Conservation (phyloP, 2,329 filamentous ascomycete genomes). For the Epichloe gansuensis region DNA sequence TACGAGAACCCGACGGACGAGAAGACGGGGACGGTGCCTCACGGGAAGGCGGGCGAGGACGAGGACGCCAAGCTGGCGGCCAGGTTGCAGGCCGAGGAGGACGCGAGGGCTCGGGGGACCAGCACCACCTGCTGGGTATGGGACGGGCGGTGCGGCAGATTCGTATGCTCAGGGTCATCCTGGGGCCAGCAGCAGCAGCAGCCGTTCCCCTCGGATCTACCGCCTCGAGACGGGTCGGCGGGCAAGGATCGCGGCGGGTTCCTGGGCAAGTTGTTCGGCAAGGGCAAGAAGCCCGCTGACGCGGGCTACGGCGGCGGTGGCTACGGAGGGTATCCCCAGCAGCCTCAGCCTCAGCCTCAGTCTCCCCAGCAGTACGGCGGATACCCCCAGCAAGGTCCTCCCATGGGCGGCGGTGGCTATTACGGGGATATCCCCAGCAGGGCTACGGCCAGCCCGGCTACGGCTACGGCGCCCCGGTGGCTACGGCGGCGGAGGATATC, state of each 20-base stretch:
- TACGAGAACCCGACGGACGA: slow-evolving; percentile 35
- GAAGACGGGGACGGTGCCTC: slow-evolving; percentile 13
- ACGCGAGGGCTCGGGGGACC: slow-evolving; percentile 41
- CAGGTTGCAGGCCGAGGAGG: slow-evolving; percentile 72
- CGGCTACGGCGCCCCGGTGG: slow-evolving; percentile 21
- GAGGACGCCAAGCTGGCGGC: slow-evolving; percentile 66
- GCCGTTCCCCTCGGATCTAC: slow-evolving; percentile 27
- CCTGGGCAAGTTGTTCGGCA: slow-evolving; percentile 40
- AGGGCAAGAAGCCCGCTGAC: slow-evolving; percentile 19
- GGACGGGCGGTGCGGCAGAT: slow-evolving; percentile 14
- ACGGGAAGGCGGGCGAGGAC: slow-evolving; percentile 23
- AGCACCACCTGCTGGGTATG: slow-evolving; percentile 23
- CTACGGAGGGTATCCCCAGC: slow-evolving; percentile 1
- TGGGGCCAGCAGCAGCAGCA: slow-evolving; percentile 14
- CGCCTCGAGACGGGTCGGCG: slow-evolving; percentile 27
- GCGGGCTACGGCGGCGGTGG: slow-evolving; percentile 9
- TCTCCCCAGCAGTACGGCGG: slow-evolving; percentile 3
- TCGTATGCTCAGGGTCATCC: slow-evolving; percentile 15
- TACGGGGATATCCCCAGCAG: slow-evolving; percentile 6
- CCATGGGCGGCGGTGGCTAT: slow-evolving; percentile 4
- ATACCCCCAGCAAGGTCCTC: slow-evolving; percentile 7
- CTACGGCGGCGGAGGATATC: slow-evolving; percentile 12
- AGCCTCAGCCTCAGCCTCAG: background rate
- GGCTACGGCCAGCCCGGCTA: slow-evolving; percentile 17
- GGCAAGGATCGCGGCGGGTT: slow-evolving; percentile 28